Evolutionary conservation across 441 rosid genomes (phyloP).

Genomic region (Breynia disticha): DNA sequence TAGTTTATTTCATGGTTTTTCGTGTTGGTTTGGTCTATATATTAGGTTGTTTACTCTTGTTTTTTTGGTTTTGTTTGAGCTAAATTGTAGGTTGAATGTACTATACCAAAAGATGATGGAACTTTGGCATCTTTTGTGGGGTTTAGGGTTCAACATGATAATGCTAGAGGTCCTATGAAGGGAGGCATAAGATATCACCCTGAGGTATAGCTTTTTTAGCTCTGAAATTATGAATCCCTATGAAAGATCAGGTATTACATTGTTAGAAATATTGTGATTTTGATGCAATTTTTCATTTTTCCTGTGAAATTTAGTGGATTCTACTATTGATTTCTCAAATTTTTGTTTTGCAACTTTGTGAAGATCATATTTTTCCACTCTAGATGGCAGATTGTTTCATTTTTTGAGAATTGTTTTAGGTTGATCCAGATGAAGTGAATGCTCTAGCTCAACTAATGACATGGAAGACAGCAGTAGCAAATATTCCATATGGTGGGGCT

Average conservation of each 20-base stretch:
- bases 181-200: constrained; percentile 91
- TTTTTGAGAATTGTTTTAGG: constrained; percentile 28
- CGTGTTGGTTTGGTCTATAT: not conserved
- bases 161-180: constrained; percentile 89
- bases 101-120: constrained; percentile 79
- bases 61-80: not conserved
- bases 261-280: not conserved
- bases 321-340: too few relatives aligned
- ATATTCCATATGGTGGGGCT: constrained; percentile 98
- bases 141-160: constrained; percentile 80
- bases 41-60: not conserved
- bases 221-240: not conserved
- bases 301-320: too few relatives aligned
- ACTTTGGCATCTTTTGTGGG: constrained; percentile 66
- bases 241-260: not conserved
- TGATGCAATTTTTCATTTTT: too few relatives aligned
- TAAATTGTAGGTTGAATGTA: constrained; percentile 67
- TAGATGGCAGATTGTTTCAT: too few relatives aligned
- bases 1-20: not conserved
- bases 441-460: constrained; percentile 98
- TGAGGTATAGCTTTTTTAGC: constrained; percentile 39
- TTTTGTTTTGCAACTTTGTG: too few relatives aligned
- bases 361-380: too few relatives aligned
- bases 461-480: constrained; percentile 99
- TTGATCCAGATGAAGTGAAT: constrained; percentile 96